These are phyloP conservation scores for Aspergillus caelatus DNA, from an alignment of 2,329 filamentous ascomycete genomes.

Conservation along the genomic window DNA sequence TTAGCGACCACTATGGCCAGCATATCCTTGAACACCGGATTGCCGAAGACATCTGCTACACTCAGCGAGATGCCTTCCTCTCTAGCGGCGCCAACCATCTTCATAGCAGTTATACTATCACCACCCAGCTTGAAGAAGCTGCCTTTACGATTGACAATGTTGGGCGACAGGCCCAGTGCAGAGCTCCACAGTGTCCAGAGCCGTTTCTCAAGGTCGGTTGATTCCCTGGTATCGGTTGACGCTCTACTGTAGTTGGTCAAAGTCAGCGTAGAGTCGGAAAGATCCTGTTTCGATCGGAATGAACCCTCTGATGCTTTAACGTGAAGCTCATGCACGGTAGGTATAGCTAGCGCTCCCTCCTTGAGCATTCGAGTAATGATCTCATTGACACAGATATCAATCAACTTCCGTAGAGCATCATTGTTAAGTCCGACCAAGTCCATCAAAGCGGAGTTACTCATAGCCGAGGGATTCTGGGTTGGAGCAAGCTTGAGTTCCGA, in stretches of 20 bases:
- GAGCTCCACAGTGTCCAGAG: conserved; percentile 44
- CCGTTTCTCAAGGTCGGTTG: conserved; percentile 35
- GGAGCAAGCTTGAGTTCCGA: conserved; percentile 23
- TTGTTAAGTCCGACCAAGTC: conserved; percentile 20
- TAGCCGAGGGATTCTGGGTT: neutral
- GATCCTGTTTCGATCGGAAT: conserved; percentile 3
- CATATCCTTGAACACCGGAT: conserved; percentile 46
- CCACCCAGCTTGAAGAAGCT: conserved; percentile 49
- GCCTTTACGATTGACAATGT: conserved; percentile 37
- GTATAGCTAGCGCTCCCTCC: conserved; percentile 29
- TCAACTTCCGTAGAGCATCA: conserved; percentile 31
- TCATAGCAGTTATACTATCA: conserved; percentile 47
- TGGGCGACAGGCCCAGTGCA: conserved; percentile 37
- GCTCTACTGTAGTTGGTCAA: conserved; percentile 34
- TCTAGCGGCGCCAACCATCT: conserved; percentile 43
- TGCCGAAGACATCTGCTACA: conserved; percentile 48
- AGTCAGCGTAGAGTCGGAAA: conserved; percentile 29
- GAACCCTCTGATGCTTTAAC: conserved; percentile 15
- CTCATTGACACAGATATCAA: conserved; percentile 39
- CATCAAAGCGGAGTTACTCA: neutral
- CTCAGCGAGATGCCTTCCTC: conserved; percentile 44
- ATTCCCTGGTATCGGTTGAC: conserved; percentile 28
- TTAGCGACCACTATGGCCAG: conserved; percentile 31
- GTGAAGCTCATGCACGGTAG: conserved; percentile 14
- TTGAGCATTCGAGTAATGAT: conserved; percentile 38